Evolutionary conservation across 2,329 filamentous ascomycete species (phyloP).

Genomic region (Xylaria sp.): DNA sequence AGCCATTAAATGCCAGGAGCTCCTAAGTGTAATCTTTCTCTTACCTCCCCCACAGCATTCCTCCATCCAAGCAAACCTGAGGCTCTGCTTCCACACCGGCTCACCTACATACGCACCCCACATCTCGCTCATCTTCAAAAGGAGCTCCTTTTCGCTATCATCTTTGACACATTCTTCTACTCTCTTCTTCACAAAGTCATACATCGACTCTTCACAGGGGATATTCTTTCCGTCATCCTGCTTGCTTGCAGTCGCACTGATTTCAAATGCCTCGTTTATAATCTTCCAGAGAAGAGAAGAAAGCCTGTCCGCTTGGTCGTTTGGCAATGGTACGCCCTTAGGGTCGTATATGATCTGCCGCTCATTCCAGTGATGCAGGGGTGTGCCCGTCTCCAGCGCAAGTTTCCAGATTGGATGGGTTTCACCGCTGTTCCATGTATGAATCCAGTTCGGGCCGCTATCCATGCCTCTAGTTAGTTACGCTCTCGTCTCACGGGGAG

Average conservation of each 20-base stretch:
- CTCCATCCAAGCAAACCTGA: slow-evolving; percentile 72
- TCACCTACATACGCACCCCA: slow-evolving; percentile 74
- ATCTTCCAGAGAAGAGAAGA: slow-evolving; percentile 33
- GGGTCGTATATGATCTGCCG: slow-evolving; percentile 56
- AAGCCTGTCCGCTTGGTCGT: slow-evolving; percentile 31
- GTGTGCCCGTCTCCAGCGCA: slow-evolving; percentile 60
- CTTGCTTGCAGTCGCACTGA: not conserved
- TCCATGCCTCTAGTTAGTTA: slow-evolving; percentile 11
- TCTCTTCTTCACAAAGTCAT: slow-evolving; percentile 2
- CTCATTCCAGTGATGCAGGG: slow-evolving; percentile 59
- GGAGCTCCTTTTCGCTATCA: slow-evolving; percentile 55
- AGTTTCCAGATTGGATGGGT: slow-evolving; percentile 66
- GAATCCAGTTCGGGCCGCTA: slow-evolving; percentile 68
- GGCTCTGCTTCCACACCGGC: slow-evolving; percentile 66
- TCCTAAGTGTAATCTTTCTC: slow-evolving; percentile 34
- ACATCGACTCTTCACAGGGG: not conserved
- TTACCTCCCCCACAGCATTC: slow-evolving; percentile 71
- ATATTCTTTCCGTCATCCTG: not conserved
- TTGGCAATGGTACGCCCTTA: slow-evolving; percentile 15
- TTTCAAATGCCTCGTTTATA: slow-evolving; percentile 29
- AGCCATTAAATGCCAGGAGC: not conserved
- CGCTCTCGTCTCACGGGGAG: not conserved
- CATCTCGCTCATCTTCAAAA: slow-evolving; percentile 65
- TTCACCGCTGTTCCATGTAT: slow-evolving; percentile 56
- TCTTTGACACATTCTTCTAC: slow-evolving; percentile 48